These are phyloP conservation scores for Backusella morwellensis DNA, from an alignment of 192 early-diverging fungal species.

Conservation along the genomic window DNA sequence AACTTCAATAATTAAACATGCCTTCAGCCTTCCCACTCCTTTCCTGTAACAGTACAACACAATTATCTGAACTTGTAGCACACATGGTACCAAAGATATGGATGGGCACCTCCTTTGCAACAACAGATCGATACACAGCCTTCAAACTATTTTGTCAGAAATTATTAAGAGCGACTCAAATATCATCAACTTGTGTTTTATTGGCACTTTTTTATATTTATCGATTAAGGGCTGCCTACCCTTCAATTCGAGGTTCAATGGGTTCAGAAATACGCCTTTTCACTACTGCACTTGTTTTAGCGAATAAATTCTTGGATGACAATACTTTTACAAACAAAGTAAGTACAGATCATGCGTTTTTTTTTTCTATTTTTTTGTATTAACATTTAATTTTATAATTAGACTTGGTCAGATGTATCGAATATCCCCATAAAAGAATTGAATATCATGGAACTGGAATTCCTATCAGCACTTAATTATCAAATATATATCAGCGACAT, in stretches of 20 bases:
- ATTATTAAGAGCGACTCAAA: conserved; percentile 57
- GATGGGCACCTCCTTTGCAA: conserved; percentile 9
- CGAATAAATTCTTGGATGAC: conserved; percentile 86
- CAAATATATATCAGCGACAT: conserved; percentile 65
- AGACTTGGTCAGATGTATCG: conserved; percentile 80
- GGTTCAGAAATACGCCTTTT: conserved; percentile 85
- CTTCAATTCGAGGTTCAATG: conserved; percentile 55
- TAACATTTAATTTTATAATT: background rate
- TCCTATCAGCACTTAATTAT: conserved; percentile 73
- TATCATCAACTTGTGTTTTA: conserved; percentile 60
- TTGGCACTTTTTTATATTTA: conserved; percentile 64
- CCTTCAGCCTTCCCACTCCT: background rate
- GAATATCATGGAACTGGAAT: conserved; percentile 87
- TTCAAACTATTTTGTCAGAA: conserved; percentile 52
- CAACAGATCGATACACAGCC: background rate
- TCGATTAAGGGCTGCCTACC: conserved; percentile 51
- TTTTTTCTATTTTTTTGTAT: conserved; percentile 15
- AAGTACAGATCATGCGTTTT: background rate
- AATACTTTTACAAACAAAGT: conserved; percentile 85
- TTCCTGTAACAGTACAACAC: background rate
- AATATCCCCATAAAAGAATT: conserved; percentile 76
- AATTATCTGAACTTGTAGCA: conserved; percentile 35
- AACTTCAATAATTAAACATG: background rate
- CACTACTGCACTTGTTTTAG: conserved; percentile 78
- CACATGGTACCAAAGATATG: conserved; percentile 37